These are phyloP conservation scores for Brettanomyces bruxellensis DNA, from an alignment of 805 yeast species.

Conservation along the genomic window DNA sequence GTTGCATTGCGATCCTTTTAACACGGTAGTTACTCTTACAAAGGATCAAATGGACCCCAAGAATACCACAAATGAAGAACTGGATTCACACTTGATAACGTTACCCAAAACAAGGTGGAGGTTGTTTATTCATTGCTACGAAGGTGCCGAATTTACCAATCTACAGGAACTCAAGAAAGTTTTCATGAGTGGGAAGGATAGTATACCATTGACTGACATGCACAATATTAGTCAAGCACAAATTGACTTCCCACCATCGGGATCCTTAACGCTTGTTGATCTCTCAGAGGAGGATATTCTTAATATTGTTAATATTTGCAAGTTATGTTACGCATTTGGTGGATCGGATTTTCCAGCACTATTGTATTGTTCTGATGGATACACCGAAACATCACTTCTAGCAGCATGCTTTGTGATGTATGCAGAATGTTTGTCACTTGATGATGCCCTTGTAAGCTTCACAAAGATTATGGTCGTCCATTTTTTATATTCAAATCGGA, in stretches of 20 bases:
- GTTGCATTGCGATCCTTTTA: conserved; percentile 39
- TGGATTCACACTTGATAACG: conserved; percentile 30
- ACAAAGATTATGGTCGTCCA: conserved; percentile 59
- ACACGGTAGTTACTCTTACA: conserved; percentile 39
- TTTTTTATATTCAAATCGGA: conserved; percentile 79
- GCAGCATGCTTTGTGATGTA: conserved; percentile 65
- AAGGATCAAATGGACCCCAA: conserved; percentile 10
- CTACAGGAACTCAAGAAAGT: conserved; percentile 26
- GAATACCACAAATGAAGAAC: conserved; percentile 5
- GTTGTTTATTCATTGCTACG: conserved; percentile 49
- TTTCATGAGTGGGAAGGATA: conserved; percentile 9
- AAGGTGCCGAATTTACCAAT: conserved; percentile 47
- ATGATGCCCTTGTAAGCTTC: conserved; percentile 61
- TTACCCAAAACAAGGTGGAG: conserved; percentile 49
- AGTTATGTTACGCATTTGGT: conserved; percentile 44
- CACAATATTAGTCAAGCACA: conserved; percentile 24
- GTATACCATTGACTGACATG: conserved; percentile 15
- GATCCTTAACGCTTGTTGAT: conserved; percentile 71
- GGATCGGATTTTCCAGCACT: conserved; percentile 34
- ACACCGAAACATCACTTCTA: conserved; percentile 81
- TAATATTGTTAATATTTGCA: conserved; percentile 61
- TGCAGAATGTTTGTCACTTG: conserved; percentile 47
- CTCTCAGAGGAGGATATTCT: conserved; percentile 51
- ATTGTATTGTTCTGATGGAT: conserved; percentile 82
- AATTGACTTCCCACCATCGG: conserved; percentile 70